phyloP scores from a whole-genome alignment of 208 protist species.

The Leishmania mexicana region DNA sequence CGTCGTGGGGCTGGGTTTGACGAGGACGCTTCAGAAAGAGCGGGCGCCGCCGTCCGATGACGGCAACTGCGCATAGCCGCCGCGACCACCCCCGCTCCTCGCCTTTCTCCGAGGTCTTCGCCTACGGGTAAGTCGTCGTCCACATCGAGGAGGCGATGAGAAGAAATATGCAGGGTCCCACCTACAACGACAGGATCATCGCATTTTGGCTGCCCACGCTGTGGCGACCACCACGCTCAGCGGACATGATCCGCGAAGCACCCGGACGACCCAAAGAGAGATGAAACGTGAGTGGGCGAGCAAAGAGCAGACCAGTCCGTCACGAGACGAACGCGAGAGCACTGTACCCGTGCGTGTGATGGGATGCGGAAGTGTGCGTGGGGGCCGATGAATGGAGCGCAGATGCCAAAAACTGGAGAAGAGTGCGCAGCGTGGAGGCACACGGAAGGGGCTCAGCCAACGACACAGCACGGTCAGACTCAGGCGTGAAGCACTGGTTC shows the following conservation, averaged over 20 bases:
- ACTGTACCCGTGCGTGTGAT: too few relatives aligned
- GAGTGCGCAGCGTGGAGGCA: not conserved
- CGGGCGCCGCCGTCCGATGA: constrained; percentile 23
- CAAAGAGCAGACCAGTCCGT: not conserved
- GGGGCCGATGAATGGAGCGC: too few relatives aligned
- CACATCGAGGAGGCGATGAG: constrained; percentile 19
- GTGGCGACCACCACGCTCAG: constrained; percentile 12
- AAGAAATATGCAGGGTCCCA: constrained; percentile 18
- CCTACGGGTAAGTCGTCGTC: constrained; percentile 4
- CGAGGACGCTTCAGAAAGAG: constrained; percentile 53
- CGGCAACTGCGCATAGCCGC: constrained; percentile 12
- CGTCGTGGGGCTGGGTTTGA: constrained; percentile 53
- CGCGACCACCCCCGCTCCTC: constrained; percentile 6
- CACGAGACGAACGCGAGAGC: not conserved
- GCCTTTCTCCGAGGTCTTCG: not conserved
- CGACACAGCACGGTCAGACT: not conserved
- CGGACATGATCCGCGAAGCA: constrained; percentile 20
- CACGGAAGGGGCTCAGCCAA: not conserved
- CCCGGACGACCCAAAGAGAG: not conserved
- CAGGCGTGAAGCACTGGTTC: not conserved
- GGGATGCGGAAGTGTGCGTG: too few relatives aligned
- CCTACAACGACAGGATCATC: constrained; percentile 21
- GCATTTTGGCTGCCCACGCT: constrained; percentile 25
- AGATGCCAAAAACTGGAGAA: not conserved
- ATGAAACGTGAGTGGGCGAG: not conserved